Conservation (phyloP, 1,284 basidiomycete genomes). For the Irpex sp. region DNA sequence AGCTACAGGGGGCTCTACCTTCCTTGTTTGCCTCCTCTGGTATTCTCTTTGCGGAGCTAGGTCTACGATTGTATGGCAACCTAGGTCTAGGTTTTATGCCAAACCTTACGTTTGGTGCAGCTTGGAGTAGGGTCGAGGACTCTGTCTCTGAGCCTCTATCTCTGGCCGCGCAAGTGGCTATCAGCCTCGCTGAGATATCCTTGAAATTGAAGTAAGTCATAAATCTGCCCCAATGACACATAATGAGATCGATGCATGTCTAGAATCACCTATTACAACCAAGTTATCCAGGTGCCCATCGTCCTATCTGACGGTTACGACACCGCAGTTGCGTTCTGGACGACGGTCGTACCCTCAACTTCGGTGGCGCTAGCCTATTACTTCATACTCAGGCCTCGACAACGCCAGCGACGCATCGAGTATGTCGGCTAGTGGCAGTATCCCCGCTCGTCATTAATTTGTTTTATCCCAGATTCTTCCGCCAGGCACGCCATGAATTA, state of each 20-base stretch:
- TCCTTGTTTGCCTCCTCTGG: conserved; percentile 29
- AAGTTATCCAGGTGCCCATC: conserved; percentile 32
- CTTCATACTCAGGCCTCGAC: conserved; percentile 30
- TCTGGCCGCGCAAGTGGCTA: neutral
- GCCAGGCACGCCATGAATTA: conserved; percentile 45
- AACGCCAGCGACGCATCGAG: conserved; percentile 27
- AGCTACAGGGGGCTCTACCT: conserved; percentile 24
- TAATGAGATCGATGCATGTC: neutral
- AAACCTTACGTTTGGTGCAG: conserved; percentile 16
- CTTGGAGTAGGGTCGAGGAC: conserved; percentile 4
- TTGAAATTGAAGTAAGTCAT: conserved; percentile 32
- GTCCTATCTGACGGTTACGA: conserved; percentile 30
- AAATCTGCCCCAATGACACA: conserved; percentile 10
- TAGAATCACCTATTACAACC: conserved; percentile 32
- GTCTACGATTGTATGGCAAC: conserved; percentile 9
- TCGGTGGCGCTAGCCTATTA: conserved; percentile 30
- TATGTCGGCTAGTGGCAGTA: conserved; percentile 17
- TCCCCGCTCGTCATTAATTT: neutral
- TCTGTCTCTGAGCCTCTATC: neutral
- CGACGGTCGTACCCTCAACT: conserved; percentile 30
- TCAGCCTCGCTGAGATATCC: conserved; percentile 15
- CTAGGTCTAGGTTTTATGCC: conserved; percentile 16
- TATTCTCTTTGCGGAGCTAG: conserved; percentile 28
- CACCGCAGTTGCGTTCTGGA: conserved; percentile 26
- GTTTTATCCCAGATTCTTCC: conserved; percentile 40